These are phyloP conservation scores for Pachyrhizus erosus DNA, from an alignment of 306 rosid genomes.

Conservation along the genomic window DNA sequence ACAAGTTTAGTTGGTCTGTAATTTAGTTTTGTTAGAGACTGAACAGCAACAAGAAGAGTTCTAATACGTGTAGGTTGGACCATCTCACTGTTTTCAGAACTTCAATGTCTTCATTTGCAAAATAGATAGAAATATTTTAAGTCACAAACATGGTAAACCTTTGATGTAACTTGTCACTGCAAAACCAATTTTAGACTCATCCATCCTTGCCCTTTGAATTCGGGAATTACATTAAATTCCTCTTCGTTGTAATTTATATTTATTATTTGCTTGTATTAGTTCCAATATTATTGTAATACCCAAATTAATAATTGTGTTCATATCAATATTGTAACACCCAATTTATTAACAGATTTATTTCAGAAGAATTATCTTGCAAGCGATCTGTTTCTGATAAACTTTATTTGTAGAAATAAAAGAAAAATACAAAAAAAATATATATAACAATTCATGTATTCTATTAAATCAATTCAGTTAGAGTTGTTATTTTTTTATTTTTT, in stretches of 20 bases:
- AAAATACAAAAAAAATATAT: too few relatives aligned
- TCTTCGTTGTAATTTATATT: neutral
- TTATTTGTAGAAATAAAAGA: too few relatives aligned
- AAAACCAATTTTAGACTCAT: neutral
- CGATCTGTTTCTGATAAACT: neutral
- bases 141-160: constrained; percentile 3
- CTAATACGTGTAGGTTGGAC: constrained; percentile 29
- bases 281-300: too few relatives aligned
- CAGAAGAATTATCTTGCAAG: neutral
- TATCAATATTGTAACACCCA: neutral
- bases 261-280: too few relatives aligned
- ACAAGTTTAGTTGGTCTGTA: neutral
- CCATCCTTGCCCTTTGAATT: neutral
- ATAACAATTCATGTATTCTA: too few relatives aligned
- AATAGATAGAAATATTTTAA: neutral
- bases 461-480: too few relatives aligned
- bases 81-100: neutral
- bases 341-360: neutral
- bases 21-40: neutral
- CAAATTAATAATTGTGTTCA: neutral
- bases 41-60: neutral
- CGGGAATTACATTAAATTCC: neutral
- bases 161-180: neutral
- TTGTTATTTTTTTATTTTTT: too few relatives aligned
- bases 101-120: constrained; percentile 4